Percentiles rank a stretch among this genome's conserved stretches.
These are phyloP conservation scores for Sugiyamaella grinbergsii DNA, from an alignment of 1,139 yeast genomes.

Conservation along the genomic window DNA sequence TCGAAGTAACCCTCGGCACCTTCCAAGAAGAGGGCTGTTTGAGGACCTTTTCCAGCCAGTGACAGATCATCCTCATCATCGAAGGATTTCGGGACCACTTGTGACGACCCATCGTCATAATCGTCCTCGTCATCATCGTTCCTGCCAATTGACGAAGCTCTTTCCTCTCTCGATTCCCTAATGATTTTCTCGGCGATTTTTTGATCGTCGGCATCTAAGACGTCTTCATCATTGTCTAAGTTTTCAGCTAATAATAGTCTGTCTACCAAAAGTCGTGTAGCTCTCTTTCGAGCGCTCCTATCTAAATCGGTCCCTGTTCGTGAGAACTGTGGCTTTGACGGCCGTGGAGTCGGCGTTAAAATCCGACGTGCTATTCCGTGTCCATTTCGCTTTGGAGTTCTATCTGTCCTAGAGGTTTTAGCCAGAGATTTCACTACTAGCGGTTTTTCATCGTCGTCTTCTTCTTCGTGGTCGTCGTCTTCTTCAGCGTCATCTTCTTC, in stretches of 20 bases:
- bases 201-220: constrained; percentile 49
- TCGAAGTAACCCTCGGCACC: constrained; percentile 92
- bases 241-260: constrained; percentile 45
- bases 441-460: constrained; percentile 19
- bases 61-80: constrained; percentile 41
- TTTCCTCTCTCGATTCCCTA: constrained; percentile 32
- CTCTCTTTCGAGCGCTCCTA: constrained; percentile 54
- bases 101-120: constrained; percentile 41
- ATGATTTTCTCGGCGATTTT: constrained; percentile 53
- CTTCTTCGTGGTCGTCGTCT: constrained; percentile 20
- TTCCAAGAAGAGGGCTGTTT: constrained; percentile 64
- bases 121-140: constrained; percentile 4
- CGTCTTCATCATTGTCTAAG: constrained; percentile 48
- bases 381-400: constrained; percentile 5
- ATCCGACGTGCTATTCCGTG: background rate
- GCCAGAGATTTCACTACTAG: constrained; percentile 21
- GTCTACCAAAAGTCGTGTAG: constrained; percentile 45
- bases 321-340: constrained; percentile 15
- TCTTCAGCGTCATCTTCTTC: constrained; percentile 22
- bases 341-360: constrained; percentile 16
- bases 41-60: constrained; percentile 23
- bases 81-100: constrained; percentile 38
- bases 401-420: constrained; percentile 16
- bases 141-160: constrained; percentile 5
- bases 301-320: constrained; percentile 46